Evolutionary conservation across 2,329 filamentous ascomycete species (phyloP), one percentile per base, ranked within the genome.

Genomic region (Endocalyx cinctus): DNA sequence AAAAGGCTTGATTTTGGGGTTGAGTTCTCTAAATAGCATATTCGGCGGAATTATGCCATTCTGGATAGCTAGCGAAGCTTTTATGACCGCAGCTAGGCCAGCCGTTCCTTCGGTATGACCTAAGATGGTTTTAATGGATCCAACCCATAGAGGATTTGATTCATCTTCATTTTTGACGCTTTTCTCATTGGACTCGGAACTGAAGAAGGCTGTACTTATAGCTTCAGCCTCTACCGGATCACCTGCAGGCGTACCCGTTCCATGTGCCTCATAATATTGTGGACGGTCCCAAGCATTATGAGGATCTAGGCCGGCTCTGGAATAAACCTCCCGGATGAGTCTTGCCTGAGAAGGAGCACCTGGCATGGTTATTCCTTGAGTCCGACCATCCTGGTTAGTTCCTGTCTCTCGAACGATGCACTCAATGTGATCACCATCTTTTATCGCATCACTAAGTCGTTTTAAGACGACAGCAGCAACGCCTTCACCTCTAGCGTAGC

Each of bases 321-420:
- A 22, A 36, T 65, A 66, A 2, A 52, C 52, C 3, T 37, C 32
- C 29, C 44, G 33, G 28, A 62, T 63, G 3, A 60, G 30, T 2
- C 34, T 38, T 6, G 39, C 44, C 42, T 66, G 63, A 2, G 59
- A 52, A 1, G 37, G 27, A 1, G 25, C 27, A 27, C 39, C 64
- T 0, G 69, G 69, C 38, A 65, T 52, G 0, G 66, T 69, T 17
- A 70, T 60, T 2, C 65, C 66, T 13, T 45, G 49, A 2, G 48
- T 46, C 34, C 46, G 38, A 17, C 48, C 48, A 37, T 59, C 51
- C n/a, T n/a, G n/a, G n/a, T n/a, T n/a, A n/a, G n/a, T n/a, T n/a
- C n/a, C n/a, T n/a, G n/a, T n/a, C n/a, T n/a, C n/a, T n/a, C n/a
- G n/a, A n/a, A n/a, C n/a, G 4, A 60, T 39, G 5, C 47, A 51